phyloP scores from a whole-genome alignment of 495 filamentous ascomycete species.

The Tuber umbilicatum region DNA sequence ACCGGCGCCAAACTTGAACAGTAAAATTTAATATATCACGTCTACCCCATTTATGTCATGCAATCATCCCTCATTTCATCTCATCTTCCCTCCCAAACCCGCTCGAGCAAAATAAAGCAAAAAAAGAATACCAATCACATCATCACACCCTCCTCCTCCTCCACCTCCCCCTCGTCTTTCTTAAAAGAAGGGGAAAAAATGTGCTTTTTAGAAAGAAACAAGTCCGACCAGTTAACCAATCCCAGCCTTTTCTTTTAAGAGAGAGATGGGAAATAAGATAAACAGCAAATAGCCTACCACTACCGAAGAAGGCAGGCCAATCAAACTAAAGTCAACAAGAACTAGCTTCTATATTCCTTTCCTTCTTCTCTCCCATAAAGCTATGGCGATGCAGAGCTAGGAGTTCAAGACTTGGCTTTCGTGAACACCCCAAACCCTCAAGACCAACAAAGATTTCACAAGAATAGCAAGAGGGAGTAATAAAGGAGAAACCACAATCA shows the following conservation, averaged over 20 bases:
- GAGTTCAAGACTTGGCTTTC: not conserved
- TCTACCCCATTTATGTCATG: not conserved
- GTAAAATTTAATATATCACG: not conserved
- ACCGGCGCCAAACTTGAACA: not conserved
- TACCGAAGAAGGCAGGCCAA: not conserved
- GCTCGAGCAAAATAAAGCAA: not conserved
- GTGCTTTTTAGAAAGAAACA: not conserved
- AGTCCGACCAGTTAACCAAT: not conserved
- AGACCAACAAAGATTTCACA: not conserved
- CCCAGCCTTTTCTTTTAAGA: not conserved
- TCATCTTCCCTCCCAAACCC: not conserved
- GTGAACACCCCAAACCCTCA: not conserved
- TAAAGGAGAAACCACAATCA: constrained; percentile 14
- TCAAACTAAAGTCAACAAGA: not conserved
- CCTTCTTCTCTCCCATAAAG: not conserved
- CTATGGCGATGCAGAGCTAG: not conserved
- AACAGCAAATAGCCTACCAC: not conserved
- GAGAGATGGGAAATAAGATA: not conserved
- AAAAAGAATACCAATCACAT: not conserved
- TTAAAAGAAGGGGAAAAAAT: not conserved
- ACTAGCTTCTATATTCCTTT: not conserved
- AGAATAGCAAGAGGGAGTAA: not conserved
- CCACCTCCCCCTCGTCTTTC: not conserved
- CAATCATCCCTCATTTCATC: not conserved
- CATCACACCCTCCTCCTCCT: not conserved